Evolutionary conservation across 2,329 filamentous ascomycete genomes (phyloP).

Genomic region (Neodidymelliopsis sp.): DNA sequence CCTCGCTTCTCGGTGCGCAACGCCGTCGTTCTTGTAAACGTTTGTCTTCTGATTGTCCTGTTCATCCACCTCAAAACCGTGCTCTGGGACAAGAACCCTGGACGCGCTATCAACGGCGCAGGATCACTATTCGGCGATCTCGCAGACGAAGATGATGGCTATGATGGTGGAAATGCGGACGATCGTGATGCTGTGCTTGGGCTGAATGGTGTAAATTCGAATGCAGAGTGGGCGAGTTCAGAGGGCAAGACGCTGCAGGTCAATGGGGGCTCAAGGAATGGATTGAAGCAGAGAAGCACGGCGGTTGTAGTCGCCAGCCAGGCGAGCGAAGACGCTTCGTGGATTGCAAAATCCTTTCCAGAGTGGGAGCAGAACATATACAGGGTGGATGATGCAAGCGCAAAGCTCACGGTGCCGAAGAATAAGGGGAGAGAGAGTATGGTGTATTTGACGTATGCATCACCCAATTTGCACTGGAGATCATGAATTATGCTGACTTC

Average conservation of each 20-base stretch:
- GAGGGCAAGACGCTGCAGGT: conserved; percentile 24
- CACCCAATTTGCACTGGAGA: not conserved
- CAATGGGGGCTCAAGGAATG: conserved; percentile 12
- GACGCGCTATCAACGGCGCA: conserved; percentile 10
- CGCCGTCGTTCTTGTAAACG: conserved; percentile 29
- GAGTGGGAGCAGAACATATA: conserved; percentile 54
- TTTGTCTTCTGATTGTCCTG: conserved; percentile 36
- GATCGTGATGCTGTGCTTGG: conserved; percentile 6
- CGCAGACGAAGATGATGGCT: conserved; percentile 4
- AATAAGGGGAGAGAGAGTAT: conserved; percentile 60
- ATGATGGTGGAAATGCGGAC: conserved; percentile 5
- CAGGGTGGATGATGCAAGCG: conserved; percentile 50
- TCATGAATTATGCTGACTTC: conserved; percentile 8
- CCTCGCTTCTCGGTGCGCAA: conserved; percentile 42
- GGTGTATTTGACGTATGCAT: conserved; percentile 57
- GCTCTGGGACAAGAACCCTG: conserved; percentile 30
- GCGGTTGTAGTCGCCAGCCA: conserved; percentile 51
- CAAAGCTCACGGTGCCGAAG: conserved; percentile 51
- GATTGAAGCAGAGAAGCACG: conserved; percentile 28
- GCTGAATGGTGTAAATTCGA: conserved; percentile 1
- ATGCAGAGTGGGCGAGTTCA: conserved; percentile 6
- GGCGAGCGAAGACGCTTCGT: conserved; percentile 50
- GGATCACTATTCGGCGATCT: conserved; percentile 3
- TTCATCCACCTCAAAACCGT: conserved; percentile 42
- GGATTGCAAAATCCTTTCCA: conserved; percentile 50